These are phyloP conservation scores for Stropharia rugosoannulata DNA, from an alignment of 768 basidiomycete species.

Conservation along the genomic window DNA sequence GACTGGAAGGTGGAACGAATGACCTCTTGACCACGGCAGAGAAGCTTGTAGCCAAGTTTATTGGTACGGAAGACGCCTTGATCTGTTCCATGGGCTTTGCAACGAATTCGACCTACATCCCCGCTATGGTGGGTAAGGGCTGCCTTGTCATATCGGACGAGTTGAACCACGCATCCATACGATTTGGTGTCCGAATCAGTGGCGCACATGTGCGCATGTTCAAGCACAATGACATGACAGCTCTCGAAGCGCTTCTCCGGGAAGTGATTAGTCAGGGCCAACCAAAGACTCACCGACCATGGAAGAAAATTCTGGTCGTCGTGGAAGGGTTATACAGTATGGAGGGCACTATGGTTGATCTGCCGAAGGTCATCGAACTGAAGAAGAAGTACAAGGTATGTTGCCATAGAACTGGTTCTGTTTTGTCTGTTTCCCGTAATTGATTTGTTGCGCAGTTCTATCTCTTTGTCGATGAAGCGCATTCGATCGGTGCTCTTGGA, in stretches of 20 bases:
- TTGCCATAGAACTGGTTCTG: neutral
- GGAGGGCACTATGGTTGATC: slow-evolving; percentile 93
- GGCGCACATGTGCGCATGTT: slow-evolving; percentile 90
- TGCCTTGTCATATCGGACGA: slow-evolving; percentile 97
- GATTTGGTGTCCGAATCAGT: slow-evolving; percentile 86
- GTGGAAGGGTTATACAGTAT: slow-evolving; percentile 97
- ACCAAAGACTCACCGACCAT: slow-evolving; percentile 96
- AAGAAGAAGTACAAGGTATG: slow-evolving; percentile 94
- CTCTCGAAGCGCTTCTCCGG: slow-evolving; percentile 74
- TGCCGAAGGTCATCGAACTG: slow-evolving; percentile 80
- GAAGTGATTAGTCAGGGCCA: slow-evolving; percentile 98
- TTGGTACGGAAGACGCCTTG: slow-evolving; percentile 88
- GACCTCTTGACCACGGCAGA: slow-evolving; percentile 84
- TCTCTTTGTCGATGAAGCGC: slow-evolving; percentile 94
- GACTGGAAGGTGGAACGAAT: slow-evolving; percentile 82
- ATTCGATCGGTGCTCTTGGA: slow-evolving; percentile 95
- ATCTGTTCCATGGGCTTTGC: slow-evolving; percentile 97
- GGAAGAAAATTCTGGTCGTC: slow-evolving; percentile 96
- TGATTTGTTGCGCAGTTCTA: slow-evolving; percentile 75
- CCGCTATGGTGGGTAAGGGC: slow-evolving; percentile 87
- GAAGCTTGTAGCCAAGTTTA: slow-evolving; percentile 84
- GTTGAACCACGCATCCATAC: slow-evolving; percentile 93
- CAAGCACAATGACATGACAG: slow-evolving; percentile 95
- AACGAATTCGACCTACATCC: slow-evolving; percentile 91
- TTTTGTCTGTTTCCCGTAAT: neutral